Evolutionary conservation across 352 stramenopile genomes (phyloP), one percentile per base, ranked within the genome.

Genomic region (Elongisporangium anandrum): DNA sequence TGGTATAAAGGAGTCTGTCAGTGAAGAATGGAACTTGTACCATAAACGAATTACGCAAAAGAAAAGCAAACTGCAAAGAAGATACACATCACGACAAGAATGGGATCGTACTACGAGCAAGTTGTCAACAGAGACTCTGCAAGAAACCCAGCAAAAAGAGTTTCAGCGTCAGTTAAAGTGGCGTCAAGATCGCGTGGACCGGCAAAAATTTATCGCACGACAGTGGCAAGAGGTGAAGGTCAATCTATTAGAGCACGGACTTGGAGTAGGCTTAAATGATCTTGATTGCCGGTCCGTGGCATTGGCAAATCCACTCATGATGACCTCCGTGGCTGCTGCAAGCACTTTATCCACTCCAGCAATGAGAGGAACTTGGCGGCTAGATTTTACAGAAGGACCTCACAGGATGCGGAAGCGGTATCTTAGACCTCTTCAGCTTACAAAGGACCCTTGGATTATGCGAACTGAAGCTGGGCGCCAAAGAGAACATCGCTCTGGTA

Each of bases 321-420:
- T 66, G 55, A 9, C 19, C 8, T 39, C 22, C 34, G 9, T 63
- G 15, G 54, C 59, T 10, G 26, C 8, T 4, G 24, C 47, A 50
- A 53, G 24, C 16, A 54, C 51, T 0, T 39, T 48, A 45, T 45
- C 34, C 34, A 45, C 12, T 45, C 10, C 34, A 45, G 34, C 34
- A 45, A 12, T 4, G 34, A 45, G 34, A 17, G 34, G 10, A 15
- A 12, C 34, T 45, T 45, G 75, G 77, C 64, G 70, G 4, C 61
- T 91, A 26, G 79, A 91, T 60, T 82, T 79, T 50, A 91, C 79
- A 0, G 81, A 91, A 77, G 79, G 81, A 1, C 80, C 81, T 3
- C 71, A 74, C 23, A 61, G 81, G 38, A 91, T 90, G 79, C 71
- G 81, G 7, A 91, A 90, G 55, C 65, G 81, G 1, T 68, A 87